Conservation (phyloP, 306 rosid genomes). For the Inga leiocalycina region DNA sequence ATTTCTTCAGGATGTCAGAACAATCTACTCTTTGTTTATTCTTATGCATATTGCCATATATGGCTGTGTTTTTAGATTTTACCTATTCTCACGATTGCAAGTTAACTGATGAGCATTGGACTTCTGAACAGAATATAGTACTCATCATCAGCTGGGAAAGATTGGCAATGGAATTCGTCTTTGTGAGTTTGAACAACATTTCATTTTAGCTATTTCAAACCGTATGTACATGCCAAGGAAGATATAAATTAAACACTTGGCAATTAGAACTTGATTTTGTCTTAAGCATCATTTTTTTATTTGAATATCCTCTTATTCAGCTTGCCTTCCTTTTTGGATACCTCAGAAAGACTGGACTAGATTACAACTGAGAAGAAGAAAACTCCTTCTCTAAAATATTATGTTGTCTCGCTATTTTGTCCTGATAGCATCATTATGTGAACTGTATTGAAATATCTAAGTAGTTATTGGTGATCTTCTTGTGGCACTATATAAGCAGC, state of each 20-base stretch:
- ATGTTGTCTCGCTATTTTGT: not conserved
- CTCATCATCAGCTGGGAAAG: conserved; percentile 78
- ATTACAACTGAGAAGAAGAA: not conserved
- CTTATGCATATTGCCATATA: not conserved
- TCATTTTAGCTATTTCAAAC: conserved; percentile 22
- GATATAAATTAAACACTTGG: conserved; percentile 3
- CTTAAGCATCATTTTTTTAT: not conserved
- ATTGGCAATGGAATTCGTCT: conserved; percentile 92
- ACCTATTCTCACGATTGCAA: not conserved
- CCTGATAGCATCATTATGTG: not conserved
- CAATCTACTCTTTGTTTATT: not conserved
- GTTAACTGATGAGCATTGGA: conserved; percentile 34
- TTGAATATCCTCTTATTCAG: not conserved
- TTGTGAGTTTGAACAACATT: conserved; percentile 61
- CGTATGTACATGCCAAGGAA: conserved; percentile 24
- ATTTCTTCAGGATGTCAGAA: conserved; percentile 1
- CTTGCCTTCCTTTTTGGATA: no score
- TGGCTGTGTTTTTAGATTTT: conserved; percentile 11
- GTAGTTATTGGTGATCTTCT: not conserved
- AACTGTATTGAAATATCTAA: not conserved
- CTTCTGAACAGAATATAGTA: conserved; percentile 71
- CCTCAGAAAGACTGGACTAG: not conserved
- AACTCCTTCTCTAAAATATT: not conserved
- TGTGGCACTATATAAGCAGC: not conserved
- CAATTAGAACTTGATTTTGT: conserved; percentile 12